These are phyloP conservation scores for Hirsutella thompsonii DNA, from an alignment of 2,329 filamentous ascomycete species.

Conservation along the genomic window DNA sequence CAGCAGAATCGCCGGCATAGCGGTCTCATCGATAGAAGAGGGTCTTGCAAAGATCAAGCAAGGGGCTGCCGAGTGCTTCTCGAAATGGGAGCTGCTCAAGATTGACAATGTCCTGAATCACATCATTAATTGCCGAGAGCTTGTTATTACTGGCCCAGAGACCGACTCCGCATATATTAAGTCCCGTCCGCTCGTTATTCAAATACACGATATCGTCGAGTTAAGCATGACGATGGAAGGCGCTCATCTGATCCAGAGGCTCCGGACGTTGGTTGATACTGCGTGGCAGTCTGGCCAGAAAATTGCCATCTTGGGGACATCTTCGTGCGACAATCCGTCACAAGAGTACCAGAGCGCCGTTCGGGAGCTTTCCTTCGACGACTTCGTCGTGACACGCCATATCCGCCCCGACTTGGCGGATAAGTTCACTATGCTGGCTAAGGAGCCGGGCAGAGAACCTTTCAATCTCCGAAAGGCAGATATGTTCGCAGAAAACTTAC, in stretches of 20 bases:
- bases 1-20: slow-evolving; percentile 13
- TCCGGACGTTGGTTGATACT: slow-evolving; percentile 60
- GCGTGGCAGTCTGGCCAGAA: slow-evolving; percentile 58
- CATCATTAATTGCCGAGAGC: slow-evolving; percentile 35
- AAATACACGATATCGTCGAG: slow-evolving; percentile 71
- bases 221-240: slow-evolving; percentile 59
- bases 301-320: slow-evolving; percentile 71
- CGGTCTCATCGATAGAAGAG: slow-evolving; percentile 22
- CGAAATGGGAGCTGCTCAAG: slow-evolving; percentile 49
- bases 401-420: slow-evolving; percentile 17
- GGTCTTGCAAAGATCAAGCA: slow-evolving; percentile 30
- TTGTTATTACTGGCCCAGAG: slow-evolving; percentile 19
- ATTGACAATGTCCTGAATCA: slow-evolving; percentile 42
- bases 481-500: slow-evolving; percentile 30
- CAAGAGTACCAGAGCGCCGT: slow-evolving; percentile 27
- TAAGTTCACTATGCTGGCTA: slow-evolving; percentile 1
- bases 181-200: slow-evolving; percentile 51
- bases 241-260: slow-evolving; percentile 51
- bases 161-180: too few species aligned
- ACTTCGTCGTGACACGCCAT: slow-evolving; percentile 25
- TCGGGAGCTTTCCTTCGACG: slow-evolving; percentile 24
- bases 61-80: slow-evolving; percentile 22
- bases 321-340: slow-evolving; percentile 39
- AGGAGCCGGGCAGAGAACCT: neutral
- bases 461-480: slow-evolving; percentile 21